phyloP scores from a whole-genome alignment of 2,329 filamentous ascomycete species.

The Colletotrichum tropicale region DNA sequence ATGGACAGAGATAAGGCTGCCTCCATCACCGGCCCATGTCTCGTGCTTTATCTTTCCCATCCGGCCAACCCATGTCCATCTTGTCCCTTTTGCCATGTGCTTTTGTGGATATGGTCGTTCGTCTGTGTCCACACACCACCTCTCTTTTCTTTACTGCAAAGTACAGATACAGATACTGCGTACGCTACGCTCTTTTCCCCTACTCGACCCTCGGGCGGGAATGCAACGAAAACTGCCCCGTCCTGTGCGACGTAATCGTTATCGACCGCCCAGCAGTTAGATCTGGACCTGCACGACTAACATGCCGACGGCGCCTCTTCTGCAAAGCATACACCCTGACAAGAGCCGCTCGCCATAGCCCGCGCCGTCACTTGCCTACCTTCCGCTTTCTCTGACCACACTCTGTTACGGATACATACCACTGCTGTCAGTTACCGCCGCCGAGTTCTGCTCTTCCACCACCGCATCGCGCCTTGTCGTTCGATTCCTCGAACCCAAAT shows the following conservation, averaged over 20 bases:
- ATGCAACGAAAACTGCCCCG: constrained; percentile 2
- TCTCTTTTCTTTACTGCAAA: background rate
- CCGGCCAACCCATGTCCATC: constrained; percentile 8
- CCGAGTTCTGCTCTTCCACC: background rate
- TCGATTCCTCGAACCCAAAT: background rate
- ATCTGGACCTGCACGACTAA: background rate
- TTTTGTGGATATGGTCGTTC: background rate
- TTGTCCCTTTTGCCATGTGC: constrained; percentile 8
- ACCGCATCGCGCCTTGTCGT: background rate
- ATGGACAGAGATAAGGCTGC: constrained; percentile 34
- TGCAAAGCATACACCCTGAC: background rate
- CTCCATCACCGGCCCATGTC: background rate
- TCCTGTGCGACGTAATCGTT: background rate
- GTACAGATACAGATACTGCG: too few species aligned
- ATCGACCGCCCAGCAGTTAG: background rate
- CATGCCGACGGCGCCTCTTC: background rate
- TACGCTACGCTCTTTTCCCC: background rate
- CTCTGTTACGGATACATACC: background rate
- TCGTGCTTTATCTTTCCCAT: constrained; percentile 21
- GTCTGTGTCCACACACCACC: background rate
- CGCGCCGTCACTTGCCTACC: background rate
- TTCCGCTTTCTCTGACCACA: background rate
- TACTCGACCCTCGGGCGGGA: background rate
- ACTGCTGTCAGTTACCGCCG: background rate
- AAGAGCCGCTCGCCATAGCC: background rate